Conservation (phyloP, 2,329 filamentous ascomycete genomes). For the Pseudocercospora eumusae region DNA sequence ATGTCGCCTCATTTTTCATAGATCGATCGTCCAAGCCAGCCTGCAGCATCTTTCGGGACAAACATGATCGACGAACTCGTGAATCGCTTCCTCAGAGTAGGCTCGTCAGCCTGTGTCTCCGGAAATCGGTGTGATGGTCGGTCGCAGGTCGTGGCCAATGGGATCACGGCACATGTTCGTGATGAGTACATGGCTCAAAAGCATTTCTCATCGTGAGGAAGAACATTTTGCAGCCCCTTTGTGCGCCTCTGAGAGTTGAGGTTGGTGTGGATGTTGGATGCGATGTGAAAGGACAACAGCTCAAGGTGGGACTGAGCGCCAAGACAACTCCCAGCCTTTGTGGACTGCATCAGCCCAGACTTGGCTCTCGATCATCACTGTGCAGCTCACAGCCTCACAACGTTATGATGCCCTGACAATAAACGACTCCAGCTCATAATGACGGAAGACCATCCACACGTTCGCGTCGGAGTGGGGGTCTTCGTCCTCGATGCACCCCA, state of each 20-base stretch:
- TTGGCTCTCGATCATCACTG: not conserved
- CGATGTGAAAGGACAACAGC: not conserved
- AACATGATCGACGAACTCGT: not conserved
- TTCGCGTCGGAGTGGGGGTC: constrained; percentile 51
- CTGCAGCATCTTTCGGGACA: not conserved
- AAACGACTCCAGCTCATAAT: not conserved
- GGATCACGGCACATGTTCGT: not conserved
- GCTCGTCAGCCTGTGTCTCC: not conserved
- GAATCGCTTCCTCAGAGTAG: not conserved
- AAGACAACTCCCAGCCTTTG: not conserved
- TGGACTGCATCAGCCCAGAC: no score
- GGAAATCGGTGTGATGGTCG: not conserved
- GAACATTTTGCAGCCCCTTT: not conserved
- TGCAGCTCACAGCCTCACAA: no score
- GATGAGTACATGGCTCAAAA: not conserved
- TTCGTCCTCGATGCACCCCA: constrained; percentile 42
- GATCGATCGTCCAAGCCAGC: not conserved
- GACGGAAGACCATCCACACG: not conserved
- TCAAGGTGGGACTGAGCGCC: not conserved
- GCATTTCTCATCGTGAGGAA: not conserved
- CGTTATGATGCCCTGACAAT: not conserved
- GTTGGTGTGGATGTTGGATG: not conserved
- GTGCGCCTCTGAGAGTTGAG: not conserved
- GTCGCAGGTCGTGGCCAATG: not conserved
- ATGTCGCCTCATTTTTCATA: not conserved